Evolutionary conservation across 169 alveolate species (phyloP).

Genomic region (Babesia bovis): DNA sequence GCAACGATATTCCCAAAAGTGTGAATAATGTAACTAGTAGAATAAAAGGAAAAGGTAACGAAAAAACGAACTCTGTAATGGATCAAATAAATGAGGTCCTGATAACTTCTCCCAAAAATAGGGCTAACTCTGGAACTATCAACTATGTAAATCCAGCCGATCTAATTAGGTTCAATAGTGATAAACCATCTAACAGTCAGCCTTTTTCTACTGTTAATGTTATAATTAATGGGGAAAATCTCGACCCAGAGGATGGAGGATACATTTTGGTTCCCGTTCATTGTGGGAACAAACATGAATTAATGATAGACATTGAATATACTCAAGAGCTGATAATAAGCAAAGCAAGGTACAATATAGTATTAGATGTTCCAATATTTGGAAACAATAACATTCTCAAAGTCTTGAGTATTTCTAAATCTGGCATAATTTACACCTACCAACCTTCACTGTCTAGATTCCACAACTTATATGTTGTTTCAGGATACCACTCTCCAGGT

Average conservation of each 20-base stretch:
- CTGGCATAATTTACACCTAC: neutral
- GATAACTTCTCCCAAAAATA: neutral
- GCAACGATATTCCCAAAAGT: neutral
- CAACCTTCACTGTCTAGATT: conserved; percentile 40
- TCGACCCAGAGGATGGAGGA: conserved; percentile 16
- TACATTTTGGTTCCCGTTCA: conserved; percentile 8
- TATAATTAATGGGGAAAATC: conserved; percentile 17
- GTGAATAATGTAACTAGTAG: neutral
- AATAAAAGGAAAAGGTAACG: neutral
- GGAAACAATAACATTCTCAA: conserved; percentile 18
- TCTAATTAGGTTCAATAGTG: neutral
- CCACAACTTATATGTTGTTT: conserved; percentile 2
- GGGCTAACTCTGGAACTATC: neutral
- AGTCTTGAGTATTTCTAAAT: conserved; percentile 9
- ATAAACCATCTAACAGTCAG: too few relatives aligned
- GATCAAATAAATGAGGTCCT: neutral
- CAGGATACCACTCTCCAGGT: neutral
- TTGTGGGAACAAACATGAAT: conserved; percentile 41
- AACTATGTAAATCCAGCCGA: neutral
- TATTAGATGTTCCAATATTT: conserved; percentile 14
- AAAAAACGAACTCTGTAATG: too few relatives aligned
- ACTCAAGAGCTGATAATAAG: neutral
- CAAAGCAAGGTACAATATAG: conserved; percentile 6
- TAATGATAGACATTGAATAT: neutral
- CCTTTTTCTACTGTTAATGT: conserved; percentile 10